Conservation (phyloP, 106 monocot species). For the Apostasia shenzhenica region DNA sequence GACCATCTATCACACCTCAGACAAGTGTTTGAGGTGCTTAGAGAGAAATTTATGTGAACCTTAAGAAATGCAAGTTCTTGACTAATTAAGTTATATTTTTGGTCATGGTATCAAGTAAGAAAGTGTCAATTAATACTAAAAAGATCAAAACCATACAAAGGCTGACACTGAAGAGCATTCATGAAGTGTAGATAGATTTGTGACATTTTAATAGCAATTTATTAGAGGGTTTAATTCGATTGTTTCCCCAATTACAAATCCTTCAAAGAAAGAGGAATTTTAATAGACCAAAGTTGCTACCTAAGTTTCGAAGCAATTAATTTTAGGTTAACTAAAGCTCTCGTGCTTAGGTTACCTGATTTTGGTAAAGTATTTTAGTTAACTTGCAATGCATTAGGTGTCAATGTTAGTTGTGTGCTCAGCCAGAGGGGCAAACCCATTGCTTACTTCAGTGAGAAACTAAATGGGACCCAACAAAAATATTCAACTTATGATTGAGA, state of each 20-base stretch:
- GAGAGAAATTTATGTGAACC: too few species aligned
- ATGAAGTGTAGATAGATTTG: too few species aligned
- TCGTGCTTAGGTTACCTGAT: conserved; percentile 4
- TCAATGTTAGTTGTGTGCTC: conserved; percentile 7
- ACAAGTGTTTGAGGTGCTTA: too few species aligned
- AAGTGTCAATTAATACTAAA: too few species aligned
- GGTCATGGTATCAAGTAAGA: too few species aligned
- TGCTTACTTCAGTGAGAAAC: conserved; percentile 10
- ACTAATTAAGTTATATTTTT: too few species aligned
- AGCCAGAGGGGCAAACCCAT: neutral
- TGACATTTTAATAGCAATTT: too few species aligned
- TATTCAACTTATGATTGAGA: conserved; percentile 17
- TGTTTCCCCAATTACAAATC: neutral
- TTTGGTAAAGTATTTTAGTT: conserved; percentile 11
- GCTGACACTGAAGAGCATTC: too few species aligned
- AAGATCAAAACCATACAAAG: too few species aligned
- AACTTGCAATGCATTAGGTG: conserved; percentile 6
- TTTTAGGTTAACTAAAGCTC: neutral
- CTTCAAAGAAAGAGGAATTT: neutral
- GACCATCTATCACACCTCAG: too few species aligned
- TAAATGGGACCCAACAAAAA: neutral
- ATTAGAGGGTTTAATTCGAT: too few species aligned
- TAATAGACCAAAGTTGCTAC: neutral
- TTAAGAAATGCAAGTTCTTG: too few species aligned
- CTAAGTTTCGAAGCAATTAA: neutral